Conservation (phyloP, 805 yeast genomes). For the Clavispora santaluciae region DNA sequence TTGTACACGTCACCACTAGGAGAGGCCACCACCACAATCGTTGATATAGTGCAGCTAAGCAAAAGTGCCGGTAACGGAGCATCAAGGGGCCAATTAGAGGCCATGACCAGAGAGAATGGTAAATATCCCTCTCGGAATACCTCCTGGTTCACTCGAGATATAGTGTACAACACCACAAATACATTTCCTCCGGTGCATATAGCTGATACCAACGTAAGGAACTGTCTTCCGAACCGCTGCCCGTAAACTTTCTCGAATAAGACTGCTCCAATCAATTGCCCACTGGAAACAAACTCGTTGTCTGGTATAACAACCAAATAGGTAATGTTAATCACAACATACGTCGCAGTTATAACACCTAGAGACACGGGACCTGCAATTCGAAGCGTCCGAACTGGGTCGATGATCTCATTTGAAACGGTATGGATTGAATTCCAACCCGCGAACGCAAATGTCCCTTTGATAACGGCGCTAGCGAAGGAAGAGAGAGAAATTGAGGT, state of each 20-base stretch:
- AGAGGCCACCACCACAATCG: constrained; percentile 31
- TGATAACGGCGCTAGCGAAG: constrained; percentile 51
- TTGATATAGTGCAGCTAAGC: constrained; percentile 40
- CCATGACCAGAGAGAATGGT: constrained; percentile 49
- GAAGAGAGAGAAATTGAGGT: constrained; percentile 37
- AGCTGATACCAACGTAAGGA: constrained; percentile 55
- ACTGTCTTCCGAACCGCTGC: constrained; percentile 44
- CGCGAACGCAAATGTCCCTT: constrained; percentile 53
- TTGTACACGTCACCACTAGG: constrained; percentile 50
- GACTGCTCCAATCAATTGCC: constrained; percentile 55
- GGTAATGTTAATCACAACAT: constrained; percentile 49
- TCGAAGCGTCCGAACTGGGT: constrained; percentile 53
- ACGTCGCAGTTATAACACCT: constrained; percentile 43
- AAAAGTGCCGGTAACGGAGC: constrained; percentile 52
- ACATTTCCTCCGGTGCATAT: constrained; percentile 61
- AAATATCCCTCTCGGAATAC: constrained; percentile 58
- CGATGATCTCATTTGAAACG: constrained; percentile 55
- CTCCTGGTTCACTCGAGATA: constrained; percentile 62
- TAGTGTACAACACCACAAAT: constrained; percentile 54
- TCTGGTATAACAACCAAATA: constrained; percentile 51
- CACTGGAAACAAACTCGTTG: constrained; percentile 49
- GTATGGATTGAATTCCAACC: constrained; percentile 65
- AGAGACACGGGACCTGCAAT: constrained; percentile 59
- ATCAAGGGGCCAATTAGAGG: constrained; percentile 51
- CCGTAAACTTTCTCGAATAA: constrained; percentile 57